Conservation (phyloP, 31 red algal species). For the Odonthalia washingtoniensis region DNA sequence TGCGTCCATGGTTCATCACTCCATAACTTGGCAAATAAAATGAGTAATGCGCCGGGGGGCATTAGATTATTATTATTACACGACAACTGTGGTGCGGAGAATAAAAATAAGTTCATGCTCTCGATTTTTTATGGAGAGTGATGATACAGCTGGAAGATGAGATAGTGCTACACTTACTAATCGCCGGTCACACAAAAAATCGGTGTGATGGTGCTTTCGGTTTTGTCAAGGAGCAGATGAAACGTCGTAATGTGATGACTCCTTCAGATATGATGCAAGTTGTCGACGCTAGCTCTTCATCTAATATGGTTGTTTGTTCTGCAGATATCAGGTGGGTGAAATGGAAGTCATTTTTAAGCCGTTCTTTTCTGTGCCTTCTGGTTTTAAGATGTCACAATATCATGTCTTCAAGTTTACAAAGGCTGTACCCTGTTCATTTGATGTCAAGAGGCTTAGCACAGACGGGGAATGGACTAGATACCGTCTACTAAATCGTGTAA, state of each 20-base stretch:
- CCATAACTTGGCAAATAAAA: not conserved
- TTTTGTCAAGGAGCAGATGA: conserved; percentile 2
- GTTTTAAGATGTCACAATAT: conserved; percentile 11
- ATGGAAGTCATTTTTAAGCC: conserved; percentile 23
- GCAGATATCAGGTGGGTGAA: not conserved
- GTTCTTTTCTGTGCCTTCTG: conserved; percentile 14
- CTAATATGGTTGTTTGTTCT: not conserved
- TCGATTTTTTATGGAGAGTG: conserved; percentile 8
- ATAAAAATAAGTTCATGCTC: conserved; percentile 6
- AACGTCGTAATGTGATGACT: not conserved
- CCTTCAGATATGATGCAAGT: not conserved
- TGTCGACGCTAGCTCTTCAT: not conserved
- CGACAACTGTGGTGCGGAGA: conserved; percentile 32
- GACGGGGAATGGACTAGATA: not conserved
- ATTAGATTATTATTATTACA: not conserved
- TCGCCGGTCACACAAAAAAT: conserved; percentile 15
- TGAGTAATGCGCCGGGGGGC: not conserved
- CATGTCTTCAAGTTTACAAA: conserved; percentile 13
- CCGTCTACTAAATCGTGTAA: too few species aligned
- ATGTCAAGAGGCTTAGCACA: not conserved
- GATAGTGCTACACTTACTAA: conserved; percentile 1
- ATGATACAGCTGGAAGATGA: not conserved
- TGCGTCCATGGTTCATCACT: not conserved
- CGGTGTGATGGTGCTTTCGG: conserved; percentile 10
- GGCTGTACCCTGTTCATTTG: not conserved